These are phyloP conservation scores for Citrullus mucosospermus DNA, from an alignment of 306 rosid species.

Conservation along the genomic window DNA sequence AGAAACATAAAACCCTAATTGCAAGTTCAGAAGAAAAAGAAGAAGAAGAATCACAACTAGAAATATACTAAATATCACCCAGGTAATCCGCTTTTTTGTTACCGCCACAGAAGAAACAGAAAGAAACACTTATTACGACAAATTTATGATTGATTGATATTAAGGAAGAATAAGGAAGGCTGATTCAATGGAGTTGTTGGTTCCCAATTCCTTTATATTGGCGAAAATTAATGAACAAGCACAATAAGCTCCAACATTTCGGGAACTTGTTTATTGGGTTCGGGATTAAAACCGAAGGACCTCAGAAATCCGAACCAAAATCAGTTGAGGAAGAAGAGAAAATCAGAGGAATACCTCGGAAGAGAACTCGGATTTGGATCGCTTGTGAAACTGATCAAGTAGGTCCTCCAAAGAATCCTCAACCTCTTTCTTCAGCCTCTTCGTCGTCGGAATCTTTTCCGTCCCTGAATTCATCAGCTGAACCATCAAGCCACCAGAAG, in stretches of 20 bases:
- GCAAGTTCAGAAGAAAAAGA: background rate
- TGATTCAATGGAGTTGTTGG: background rate
- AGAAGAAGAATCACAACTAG: background rate
- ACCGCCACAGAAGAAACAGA: background rate
- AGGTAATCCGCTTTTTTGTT: background rate
- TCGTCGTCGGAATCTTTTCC: slow-evolving; percentile 21
- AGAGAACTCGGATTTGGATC: slow-evolving; percentile 30
- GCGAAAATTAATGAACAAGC: background rate
- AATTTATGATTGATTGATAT: background rate
- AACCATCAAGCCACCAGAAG: slow-evolving; percentile 21
- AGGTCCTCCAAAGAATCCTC: slow-evolving; percentile 55
- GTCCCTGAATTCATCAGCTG: slow-evolving; percentile 48
- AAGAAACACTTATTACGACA: background rate
- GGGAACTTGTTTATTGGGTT: background rate
- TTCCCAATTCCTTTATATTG: background rate
- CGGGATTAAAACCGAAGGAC: too few species aligned
- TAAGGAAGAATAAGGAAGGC: background rate
- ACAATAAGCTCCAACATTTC: background rate
- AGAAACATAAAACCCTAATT: background rate
- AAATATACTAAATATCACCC: background rate
- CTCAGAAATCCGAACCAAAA: background rate
- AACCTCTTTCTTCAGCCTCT: slow-evolving; percentile 52
- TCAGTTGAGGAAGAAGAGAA: background rate
- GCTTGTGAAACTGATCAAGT: slow-evolving; percentile 44
- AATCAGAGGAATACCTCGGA: slow-evolving; percentile 30